Base-by-base conservation (phyloP, 805 yeast genomes). In the Diddensiella caesifluorescens region DNA sequence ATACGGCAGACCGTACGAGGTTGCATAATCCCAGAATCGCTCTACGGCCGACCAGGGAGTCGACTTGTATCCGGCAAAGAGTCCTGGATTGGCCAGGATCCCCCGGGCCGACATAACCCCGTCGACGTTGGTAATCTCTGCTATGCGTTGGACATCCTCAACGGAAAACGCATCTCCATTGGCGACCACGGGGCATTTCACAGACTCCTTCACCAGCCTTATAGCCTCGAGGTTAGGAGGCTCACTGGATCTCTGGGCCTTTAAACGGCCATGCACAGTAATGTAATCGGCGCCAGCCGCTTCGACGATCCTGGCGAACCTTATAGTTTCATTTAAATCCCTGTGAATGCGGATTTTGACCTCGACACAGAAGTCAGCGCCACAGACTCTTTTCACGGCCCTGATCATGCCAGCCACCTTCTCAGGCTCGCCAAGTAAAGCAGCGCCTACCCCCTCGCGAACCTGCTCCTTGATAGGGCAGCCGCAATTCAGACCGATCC, bases 71-170 rank as follows among this genome's bases (percentile, higher is more conserved):
- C 95, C 95, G 1, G 83, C 75, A 64, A 92, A 92, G 50, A 92
- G 55, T 0, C 89, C 95, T 0, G 98, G 98, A 59, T 92, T 92
- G 22, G 75, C 68, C 38, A 92, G 64, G 2, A 86, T 68, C 0
- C 98, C 98, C 47, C 98, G 67, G 1, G 85, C 98, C 2, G 97
- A 82, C 98, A 92, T 92, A 5, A 92, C 83, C 5, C 97, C 98
- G 58, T 86, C 92, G 30, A 78, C 87, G 1, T 83, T 82, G 0
- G 97, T 88, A 39, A 59, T 59, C 9, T 73, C 64, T 0, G 77
- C 75, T 21, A 90, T 89, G 15, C 60, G 56, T 32, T 66, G 54
- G n/a, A 83, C 80, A 57, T 87, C 95, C 13, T 69, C 65, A 19
- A 78, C 63, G 0, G 73, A 57, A 55, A 83, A 83, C 55, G 95